Base-by-base conservation (phyloP, 768 basidiomycete species). In the Russula virescens region DNA sequence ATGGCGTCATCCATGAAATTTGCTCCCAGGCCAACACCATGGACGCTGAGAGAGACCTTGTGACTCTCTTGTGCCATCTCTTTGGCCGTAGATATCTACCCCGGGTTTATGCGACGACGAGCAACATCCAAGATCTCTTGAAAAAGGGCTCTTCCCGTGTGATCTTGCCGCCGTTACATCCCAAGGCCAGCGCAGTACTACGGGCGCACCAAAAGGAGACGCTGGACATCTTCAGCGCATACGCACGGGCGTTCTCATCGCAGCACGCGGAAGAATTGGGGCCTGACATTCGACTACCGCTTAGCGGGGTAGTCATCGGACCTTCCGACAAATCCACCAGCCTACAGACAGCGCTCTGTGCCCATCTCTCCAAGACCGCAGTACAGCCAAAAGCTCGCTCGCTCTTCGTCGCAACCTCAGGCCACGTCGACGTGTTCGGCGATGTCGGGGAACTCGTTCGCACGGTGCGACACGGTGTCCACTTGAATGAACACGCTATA, bases 401-500 rank as follows among this genome's bases (percentile, higher is more conserved):
- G 1, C 66, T 75, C 6, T 89, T 88, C 65, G 85, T 84, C 8
- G 84, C 87, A 0, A 85, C 79, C 60, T 89, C 88, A 0, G 87
- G 88, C 0, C 84, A 85, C 57, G 78, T 70, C 31, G 87, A 89
- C 68, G 59, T 65, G 1, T 88, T 87, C 66, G 45, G 62, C 5
- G 79, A 73, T 34, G 75, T 87, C 13, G 62, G 71, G 1, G 86
- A 89, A 64, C 75, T 90, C 10, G 73, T 76, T 1, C 72, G 71
- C 11, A 83, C 85, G 0, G 77, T 77, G 0, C 77, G 87, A 26
- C 69, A 69, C 8, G 86, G 85, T 0, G 66, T 90, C 21, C 76
- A 79, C 58, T 71, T 89, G 7, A 81, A 84, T 68, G 78, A 79
- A 66, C 77, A 86, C 68, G 81, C 81, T 0, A 83, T 86, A 18